Base-by-base conservation (phyloP, 805 yeast genomes). In the Ogataea populi-albae region DNA sequence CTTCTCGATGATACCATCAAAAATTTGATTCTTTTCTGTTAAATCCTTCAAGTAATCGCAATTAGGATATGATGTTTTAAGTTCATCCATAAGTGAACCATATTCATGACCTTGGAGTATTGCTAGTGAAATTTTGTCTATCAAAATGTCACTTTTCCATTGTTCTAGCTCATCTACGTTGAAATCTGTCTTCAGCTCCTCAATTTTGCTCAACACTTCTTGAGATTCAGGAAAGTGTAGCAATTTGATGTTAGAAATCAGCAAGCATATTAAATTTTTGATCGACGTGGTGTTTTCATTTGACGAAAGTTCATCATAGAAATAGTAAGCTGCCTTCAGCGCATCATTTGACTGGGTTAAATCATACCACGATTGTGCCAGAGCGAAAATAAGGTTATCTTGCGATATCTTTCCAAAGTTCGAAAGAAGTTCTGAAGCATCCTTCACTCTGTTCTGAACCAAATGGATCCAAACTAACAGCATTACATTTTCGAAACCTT, bases 141-240 rank as follows among this genome's bases (percentile, higher is more conserved):
- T 84, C 26, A 81, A 47, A 25, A 77, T 65, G 54, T 77, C 77
- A 11, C 62, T 67, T 20, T 56, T 43, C 57, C 59, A 56, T 17
- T 46, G 44, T 14, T 27, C 23, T 17, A 47, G 30, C 9, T 41
- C 30, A 19, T 29, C 41, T 2, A 15, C 23, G 7, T 25, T 12
- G 15, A 38, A 32, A 4, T 35, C 32, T 6, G 32, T 26, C 11
- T 38, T 39, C 19, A 45, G 36, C 12, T 45, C 45, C 4, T 63
- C 63, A 41, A 70, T 61, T 33, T 70, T 64, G 20, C 62, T 63
- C 9, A 83, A 63, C 23, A 79, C 66, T 43, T 85, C 86, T 40
- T 74, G 73, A 7, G 96, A 89, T 62, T 91, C 97, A 2, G 89
- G 91, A 37, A 77, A 66, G 53, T 89, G 84, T 33, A 79, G 77